Evolutionary conservation across 495 filamentous ascomycete genomes (phyloP).

Genomic region (Aspergillus carlsbadensis): DNA sequence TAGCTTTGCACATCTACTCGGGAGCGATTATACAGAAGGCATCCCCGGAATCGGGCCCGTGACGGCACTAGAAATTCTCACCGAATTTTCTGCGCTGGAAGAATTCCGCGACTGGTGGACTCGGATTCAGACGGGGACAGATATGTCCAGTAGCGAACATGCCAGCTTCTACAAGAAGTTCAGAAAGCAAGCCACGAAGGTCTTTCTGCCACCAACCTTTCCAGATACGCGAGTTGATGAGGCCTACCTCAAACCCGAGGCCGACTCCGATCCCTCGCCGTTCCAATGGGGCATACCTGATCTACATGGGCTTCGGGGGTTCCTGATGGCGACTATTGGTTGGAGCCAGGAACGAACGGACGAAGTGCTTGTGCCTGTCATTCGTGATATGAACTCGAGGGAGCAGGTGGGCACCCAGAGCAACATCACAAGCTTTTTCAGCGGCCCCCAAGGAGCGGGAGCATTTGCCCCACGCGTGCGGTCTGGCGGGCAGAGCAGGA

Average conservation of each 20-base stretch:
- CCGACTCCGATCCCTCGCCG: constrained; percentile 70
- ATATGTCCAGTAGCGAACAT: constrained; percentile 35
- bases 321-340: constrained; percentile 89
- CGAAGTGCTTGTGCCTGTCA: constrained; percentile 90
- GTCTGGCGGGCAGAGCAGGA: constrained; percentile 64
- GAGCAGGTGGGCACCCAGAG: constrained; percentile 87
- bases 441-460: constrained; percentile 60
- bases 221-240: constrained; percentile 71
- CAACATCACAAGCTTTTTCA: constrained; percentile 92
- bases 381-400: constrained; percentile 87
- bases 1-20: constrained; percentile 81
- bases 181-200: constrained; percentile 71
- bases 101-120: constrained; percentile 88
- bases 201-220: constrained; percentile 79
- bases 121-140: constrained; percentile 61
- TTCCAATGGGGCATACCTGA: constrained; percentile 98
- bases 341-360: constrained; percentile 91
- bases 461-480: constrained; percentile 77
- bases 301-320: constrained; percentile 77
- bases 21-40: constrained; percentile 92
- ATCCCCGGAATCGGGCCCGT: constrained; percentile 88
- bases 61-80: constrained; percentile 85
- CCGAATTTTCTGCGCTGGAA: constrained; percentile 71
- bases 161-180: constrained; percentile 81
- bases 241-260: constrained; percentile 83